Conservation (phyloP, 257 asterid genomes). For the Solanum chmielewskii region DNA sequence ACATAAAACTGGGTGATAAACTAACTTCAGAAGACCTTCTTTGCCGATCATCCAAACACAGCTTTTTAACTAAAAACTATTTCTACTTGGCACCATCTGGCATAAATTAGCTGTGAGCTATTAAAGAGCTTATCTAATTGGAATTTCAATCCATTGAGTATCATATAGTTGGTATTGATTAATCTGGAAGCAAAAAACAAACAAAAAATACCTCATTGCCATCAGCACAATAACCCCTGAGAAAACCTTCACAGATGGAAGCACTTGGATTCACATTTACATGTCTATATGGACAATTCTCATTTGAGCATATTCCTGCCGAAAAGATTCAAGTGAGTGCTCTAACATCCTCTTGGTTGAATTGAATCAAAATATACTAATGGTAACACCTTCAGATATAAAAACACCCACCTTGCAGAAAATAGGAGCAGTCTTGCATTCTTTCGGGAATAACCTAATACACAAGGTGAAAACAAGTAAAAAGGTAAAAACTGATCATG, state of each 20-base stretch:
- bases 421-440: constrained; percentile 96
- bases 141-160: neutral
- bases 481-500: neutral
- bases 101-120: neutral
- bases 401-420: constrained; percentile 57
- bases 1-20: neutral
- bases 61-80: neutral
- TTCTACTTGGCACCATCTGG: neutral
- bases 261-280: constrained; percentile 65
- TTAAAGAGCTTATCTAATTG: neutral
- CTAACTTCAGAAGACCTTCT: neutral
- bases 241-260: constrained; percentile 72
- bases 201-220: constrained; percentile 78
- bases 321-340: constrained; percentile 20
- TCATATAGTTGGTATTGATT: neutral
- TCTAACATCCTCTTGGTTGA: neutral
- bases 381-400: neutral
- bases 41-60: neutral
- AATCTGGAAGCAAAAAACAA: neutral
- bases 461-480: constrained; percentile 6
- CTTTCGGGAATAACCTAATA: constrained; percentile 84
- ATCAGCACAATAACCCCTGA: constrained; percentile 85
- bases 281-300: constrained; percentile 88
- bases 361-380: neutral
- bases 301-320: constrained; percentile 84